phyloP scores from a whole-genome alignment of 129 eudicot species.

The Helichrysum umbraculigerum region DNA sequence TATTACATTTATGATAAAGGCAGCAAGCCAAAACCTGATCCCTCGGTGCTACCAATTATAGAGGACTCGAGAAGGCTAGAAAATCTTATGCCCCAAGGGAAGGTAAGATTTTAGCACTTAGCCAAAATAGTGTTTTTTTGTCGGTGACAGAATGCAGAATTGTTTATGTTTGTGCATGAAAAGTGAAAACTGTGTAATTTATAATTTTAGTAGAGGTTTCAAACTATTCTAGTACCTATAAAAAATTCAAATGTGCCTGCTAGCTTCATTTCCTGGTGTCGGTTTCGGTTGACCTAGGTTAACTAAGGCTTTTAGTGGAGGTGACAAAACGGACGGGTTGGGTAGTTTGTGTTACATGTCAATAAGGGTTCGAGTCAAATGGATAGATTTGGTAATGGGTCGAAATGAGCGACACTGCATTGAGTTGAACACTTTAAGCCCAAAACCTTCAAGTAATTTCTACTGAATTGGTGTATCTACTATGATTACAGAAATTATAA shows the following conservation, averaged over 20 bases:
- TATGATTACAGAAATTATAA: neutral
- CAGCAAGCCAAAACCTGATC: slow-evolving; percentile 88
- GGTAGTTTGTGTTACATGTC: neutral
- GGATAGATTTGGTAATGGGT: neutral
- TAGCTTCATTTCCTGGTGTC: neutral
- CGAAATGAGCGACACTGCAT: neutral
- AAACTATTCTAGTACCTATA: neutral
- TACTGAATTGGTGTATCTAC: neutral
- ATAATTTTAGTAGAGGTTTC: neutral
- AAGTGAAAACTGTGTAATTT: neutral
- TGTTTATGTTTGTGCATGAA: neutral
- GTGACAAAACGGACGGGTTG: neutral
- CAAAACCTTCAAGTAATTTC: neutral
- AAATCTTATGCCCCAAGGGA: slow-evolving; percentile 75
- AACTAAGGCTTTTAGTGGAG: neutral
- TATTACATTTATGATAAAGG: slow-evolving; percentile 86
- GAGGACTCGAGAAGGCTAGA: slow-evolving; percentile 78
- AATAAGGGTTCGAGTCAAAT: neutral
- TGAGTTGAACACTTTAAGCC: neutral
- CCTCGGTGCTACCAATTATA: slow-evolving; percentile 65
- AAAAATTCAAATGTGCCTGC: neutral
- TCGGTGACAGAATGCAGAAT: neutral
- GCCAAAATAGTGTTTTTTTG: neutral
- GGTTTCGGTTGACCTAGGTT: neutral
- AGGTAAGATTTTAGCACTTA: slow-evolving; percentile 38